phyloP scores from a whole-genome alignment of 2,329 filamentous ascomycete genomes.

The Stachybotrys chartarum region DNA sequence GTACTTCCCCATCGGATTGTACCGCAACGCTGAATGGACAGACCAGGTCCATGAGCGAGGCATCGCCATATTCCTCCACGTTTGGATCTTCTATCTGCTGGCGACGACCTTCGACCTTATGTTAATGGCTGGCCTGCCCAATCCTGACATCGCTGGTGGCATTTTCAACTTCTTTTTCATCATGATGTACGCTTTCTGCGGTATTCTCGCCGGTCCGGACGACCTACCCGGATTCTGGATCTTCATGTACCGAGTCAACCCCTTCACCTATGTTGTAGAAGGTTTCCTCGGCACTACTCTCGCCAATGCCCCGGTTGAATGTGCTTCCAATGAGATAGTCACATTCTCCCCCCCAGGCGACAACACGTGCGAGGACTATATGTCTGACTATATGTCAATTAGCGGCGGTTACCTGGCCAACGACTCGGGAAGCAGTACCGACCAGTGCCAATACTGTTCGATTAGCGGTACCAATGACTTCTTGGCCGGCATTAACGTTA shows the following conservation, averaged over 20 bases:
- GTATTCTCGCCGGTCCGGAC: conserved; percentile 54
- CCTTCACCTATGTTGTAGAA: conserved; percentile 66
- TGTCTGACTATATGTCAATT: conserved; percentile 35
- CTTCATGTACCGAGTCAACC: conserved; percentile 68
- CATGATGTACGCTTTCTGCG: conserved; percentile 50
- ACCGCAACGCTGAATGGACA: conserved; percentile 47
- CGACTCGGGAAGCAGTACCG: conserved; percentile 1
- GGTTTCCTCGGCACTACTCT: conserved; percentile 59
- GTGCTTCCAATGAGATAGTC: conserved; percentile 58
- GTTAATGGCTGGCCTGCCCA: conserved; percentile 54
- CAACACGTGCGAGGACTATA: conserved; percentile 49
- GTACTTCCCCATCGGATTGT: conserved; percentile 61
- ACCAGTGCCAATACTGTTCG: conserved; percentile 38
- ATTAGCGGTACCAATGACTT: conserved; percentile 31
- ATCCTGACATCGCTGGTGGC: conserved; percentile 55
- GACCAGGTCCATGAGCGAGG: conserved; percentile 40
- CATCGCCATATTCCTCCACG: conserved; percentile 56
- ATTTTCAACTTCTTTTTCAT: conserved; percentile 57
- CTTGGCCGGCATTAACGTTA: conserved; percentile 31
- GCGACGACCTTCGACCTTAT: conserved; percentile 58
- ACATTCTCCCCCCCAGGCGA: conserved; percentile 49
- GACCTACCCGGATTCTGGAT: conserved; percentile 69
- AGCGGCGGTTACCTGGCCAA: conserved; percentile 39
- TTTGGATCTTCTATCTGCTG: conserved; percentile 57
- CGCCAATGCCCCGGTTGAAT: conserved; percentile 51